Evolutionary conservation across 106 monocot genomes (phyloP).

Genomic region (Xerophyta viscosa): DNA sequence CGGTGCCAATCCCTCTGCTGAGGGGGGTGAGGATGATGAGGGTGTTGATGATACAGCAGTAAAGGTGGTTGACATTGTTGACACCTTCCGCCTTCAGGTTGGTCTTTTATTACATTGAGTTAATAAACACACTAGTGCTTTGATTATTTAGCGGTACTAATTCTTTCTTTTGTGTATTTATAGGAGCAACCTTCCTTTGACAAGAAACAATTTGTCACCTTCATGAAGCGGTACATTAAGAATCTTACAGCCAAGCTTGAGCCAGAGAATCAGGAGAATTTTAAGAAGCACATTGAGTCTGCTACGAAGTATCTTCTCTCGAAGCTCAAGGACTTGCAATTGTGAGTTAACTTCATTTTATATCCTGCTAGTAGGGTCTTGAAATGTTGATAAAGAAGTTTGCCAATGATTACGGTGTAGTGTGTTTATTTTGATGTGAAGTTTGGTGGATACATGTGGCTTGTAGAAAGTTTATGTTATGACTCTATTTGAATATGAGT

Average conservation of each 20-base stretch:
- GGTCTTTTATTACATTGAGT: background rate
- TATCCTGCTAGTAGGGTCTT: background rate
- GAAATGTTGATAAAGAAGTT: background rate
- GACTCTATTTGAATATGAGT: too few relatives aligned
- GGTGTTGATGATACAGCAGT: constrained; percentile 74
- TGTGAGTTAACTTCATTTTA: constrained; percentile 52
- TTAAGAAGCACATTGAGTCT: constrained; percentile 71
- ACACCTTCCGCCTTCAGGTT: constrained; percentile 88
- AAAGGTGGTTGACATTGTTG: constrained; percentile 86
- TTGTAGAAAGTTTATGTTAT: too few relatives aligned
- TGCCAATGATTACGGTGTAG: background rate
- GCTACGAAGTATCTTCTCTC: constrained; percentile 75
- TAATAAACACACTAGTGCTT: too few relatives aligned
- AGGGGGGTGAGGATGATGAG: constrained; percentile 74
- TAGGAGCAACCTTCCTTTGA: constrained; percentile 92
- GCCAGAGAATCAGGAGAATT: constrained; percentile 35
- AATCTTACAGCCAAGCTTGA: constrained; percentile 45
- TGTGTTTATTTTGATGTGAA: too few relatives aligned
- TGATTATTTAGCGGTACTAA: too few relatives aligned
- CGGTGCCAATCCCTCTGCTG: constrained; percentile 91
- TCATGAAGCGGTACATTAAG: constrained; percentile 70
- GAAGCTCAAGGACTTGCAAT: constrained; percentile 81
- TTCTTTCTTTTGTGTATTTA: too few relatives aligned
- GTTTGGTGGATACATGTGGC: too few relatives aligned
- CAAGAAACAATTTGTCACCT: constrained; percentile 75